These are phyloP conservation scores for Solanum okadae DNA, from an alignment of 257 asterid species.

Conservation along the genomic window DNA sequence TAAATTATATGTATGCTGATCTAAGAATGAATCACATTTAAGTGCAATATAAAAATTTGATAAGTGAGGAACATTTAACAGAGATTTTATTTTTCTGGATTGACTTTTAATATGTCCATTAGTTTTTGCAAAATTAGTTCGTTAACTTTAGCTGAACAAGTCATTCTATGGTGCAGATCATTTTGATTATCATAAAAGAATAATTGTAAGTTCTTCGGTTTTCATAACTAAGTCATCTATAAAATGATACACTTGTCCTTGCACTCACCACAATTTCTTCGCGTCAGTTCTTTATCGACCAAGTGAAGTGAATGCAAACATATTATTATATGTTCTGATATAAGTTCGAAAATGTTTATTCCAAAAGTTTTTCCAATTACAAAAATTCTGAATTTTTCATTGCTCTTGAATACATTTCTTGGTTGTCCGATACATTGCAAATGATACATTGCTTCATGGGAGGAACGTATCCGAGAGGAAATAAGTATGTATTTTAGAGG, in stretches of 20 bases:
- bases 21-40: neutral
- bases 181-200: no score
- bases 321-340: neutral
- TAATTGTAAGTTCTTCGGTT: no score
- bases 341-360: neutral
- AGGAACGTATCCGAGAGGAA: no score
- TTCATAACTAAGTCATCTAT: no score
- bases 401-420: no score
- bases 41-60: neutral
- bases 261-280: neutral
- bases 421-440: no score
- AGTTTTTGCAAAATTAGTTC: neutral
- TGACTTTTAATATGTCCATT: neutral
- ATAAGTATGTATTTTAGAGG: no score
- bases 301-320: neutral
- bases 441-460: no score
- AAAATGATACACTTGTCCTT: neutral
- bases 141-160: no score
- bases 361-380: no score
- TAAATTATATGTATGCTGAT: neutral
- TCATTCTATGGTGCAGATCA: no score
- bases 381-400: no score
- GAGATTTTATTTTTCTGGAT: neutral
- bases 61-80: neutral
- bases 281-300: neutral